These are phyloP conservation scores for Gossypium longicalyx DNA, from an alignment of 345 rosid species.

Conservation along the genomic window DNA sequence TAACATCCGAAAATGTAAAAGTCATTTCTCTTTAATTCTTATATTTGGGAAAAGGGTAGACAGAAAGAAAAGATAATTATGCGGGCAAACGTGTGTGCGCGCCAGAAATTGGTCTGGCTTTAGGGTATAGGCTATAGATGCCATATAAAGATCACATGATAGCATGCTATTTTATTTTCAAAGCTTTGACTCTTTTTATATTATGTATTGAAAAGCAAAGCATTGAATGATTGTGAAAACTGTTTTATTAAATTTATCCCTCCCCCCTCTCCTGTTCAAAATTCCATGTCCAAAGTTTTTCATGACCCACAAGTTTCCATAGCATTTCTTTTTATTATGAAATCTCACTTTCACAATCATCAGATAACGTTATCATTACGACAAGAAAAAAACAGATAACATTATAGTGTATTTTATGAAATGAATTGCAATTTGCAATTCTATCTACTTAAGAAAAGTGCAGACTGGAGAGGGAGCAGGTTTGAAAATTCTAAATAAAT, in stretches of 20 bases:
- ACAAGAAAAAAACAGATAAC: neutral
- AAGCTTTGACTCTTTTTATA: constrained; percentile 6
- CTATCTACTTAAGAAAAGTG: neutral
- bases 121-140: neutral
- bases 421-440: neutral
- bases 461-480: neutral
- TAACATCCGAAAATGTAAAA: neutral
- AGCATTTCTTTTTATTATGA: neutral
- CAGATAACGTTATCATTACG: neutral
- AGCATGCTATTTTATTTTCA: neutral
- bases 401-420: neutral
- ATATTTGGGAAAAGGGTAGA: neutral
- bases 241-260: neutral
- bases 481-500: neutral
- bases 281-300: neutral
- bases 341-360: neutral
- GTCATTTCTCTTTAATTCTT: neutral
- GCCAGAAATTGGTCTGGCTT: neutral
- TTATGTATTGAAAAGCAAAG: neutral
- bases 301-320: constrained; percentile 9
- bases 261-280: neutral
- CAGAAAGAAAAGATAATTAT: constrained; percentile 5
- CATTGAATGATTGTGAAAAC: constrained; percentile 18
- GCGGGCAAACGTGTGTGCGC: neutral
- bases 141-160: neutral